These are phyloP conservation scores for Eimeria sp. DNA, from an alignment of 169 alveolate species.

Conservation along the genomic window DNA sequence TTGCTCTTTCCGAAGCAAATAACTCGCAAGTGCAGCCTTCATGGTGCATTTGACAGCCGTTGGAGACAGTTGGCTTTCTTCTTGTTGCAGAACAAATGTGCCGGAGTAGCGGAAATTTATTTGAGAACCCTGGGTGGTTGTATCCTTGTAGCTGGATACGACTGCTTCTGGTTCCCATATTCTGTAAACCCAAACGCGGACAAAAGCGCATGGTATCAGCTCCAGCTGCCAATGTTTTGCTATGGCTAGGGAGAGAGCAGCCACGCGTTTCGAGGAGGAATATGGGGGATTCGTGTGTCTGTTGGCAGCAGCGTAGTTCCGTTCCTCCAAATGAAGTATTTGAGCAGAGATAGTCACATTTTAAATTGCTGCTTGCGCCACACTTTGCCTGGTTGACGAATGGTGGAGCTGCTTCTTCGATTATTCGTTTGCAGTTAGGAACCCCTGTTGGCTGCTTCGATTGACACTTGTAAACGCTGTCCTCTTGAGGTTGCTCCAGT, in stretches of 20 bases:
- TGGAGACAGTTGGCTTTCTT: not conserved
- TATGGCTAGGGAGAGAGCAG: not conserved
- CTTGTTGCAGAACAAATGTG: not conserved
- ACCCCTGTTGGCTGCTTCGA: not conserved
- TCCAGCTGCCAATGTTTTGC: not conserved
- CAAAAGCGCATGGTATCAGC: not conserved
- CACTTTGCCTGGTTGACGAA: not conserved
- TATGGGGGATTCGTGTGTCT: not conserved
- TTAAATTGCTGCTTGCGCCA: not conserved
- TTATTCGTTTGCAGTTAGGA: not conserved
- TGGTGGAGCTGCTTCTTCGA: not conserved
- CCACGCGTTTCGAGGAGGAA: not conserved
- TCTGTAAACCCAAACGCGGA: not conserved
- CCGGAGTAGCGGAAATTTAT: not conserved
- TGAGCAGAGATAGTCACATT: not conserved
- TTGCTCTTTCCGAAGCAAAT: not conserved
- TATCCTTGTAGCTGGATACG: not conserved
- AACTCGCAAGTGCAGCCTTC: not conserved
- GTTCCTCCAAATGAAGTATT: not conserved
- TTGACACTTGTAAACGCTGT: not conserved
- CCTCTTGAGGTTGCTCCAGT: not conserved
- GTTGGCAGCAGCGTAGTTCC: not conserved
- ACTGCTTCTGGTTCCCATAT: not conserved
- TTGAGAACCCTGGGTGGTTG: not conserved
- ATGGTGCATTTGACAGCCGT: not conserved